Conservation (phyloP, 2,329 filamentous ascomycete species). For the Penicillium sp. region DNA sequence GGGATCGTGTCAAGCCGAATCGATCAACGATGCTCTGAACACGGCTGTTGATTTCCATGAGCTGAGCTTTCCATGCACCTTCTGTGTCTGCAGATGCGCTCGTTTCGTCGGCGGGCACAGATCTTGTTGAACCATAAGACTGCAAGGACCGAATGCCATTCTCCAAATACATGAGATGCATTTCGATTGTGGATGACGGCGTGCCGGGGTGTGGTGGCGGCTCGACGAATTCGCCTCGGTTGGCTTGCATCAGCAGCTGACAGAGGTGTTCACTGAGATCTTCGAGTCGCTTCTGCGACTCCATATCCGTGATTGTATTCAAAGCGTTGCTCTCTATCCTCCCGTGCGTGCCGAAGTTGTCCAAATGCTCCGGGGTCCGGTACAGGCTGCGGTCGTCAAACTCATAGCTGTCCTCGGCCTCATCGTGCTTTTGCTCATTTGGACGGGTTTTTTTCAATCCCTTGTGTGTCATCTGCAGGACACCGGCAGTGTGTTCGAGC, state of each 20-base stretch:
- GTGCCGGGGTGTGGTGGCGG: conserved; percentile 30
- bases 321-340: conserved; percentile 12
- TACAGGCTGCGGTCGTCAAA: conserved; percentile 77
- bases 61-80: conserved; percentile 36
- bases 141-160: conserved; percentile 57
- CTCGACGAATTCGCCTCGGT: conserved; percentile 31
- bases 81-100: conserved; percentile 39
- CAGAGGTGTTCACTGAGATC: conserved; percentile 61
- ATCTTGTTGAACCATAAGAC: conserved; percentile 50
- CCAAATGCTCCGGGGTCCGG: conserved; percentile 59
- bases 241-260: conserved; percentile 54
- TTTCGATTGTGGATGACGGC: conserved; percentile 35
- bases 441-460: conserved; percentile 57
- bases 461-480: conserved; percentile 84
- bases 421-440: conserved; percentile 60
- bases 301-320: conserved; percentile 44
- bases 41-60: conserved; percentile 59
- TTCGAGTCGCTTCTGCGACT: conserved; percentile 61
- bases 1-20: conserved; percentile 38
- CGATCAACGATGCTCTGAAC: conserved; percentile 54
- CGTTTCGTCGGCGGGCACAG: background rate
- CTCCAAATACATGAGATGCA: conserved; percentile 67
- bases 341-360: conserved; percentile 38
- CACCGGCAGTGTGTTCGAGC: conserved; percentile 84
- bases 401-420: conserved; percentile 61